These are phyloP conservation scores for Tuber aestivum DNA, from an alignment of 495 filamentous ascomycete species.

Conservation along the genomic window DNA sequence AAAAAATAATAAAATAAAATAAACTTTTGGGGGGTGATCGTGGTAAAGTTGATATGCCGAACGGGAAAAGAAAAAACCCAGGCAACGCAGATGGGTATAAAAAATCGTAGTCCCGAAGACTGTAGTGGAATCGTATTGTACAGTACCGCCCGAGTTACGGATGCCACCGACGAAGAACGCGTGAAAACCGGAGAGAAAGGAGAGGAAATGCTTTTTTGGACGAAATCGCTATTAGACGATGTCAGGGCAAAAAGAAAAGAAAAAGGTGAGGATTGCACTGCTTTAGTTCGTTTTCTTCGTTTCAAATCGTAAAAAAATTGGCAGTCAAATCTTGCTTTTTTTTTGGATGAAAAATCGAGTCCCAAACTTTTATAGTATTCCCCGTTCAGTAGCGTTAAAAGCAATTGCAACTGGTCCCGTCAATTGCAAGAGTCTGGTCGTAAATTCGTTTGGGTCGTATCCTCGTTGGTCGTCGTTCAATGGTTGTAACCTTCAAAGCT, in stretches of 20 bases:
- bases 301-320: slow-evolving; percentile 52
- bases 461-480: slow-evolving; percentile 42
- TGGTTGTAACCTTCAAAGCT: slow-evolving; percentile 34
- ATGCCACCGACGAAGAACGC: slow-evolving; percentile 1
- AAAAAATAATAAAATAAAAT: slow-evolving; percentile 34
- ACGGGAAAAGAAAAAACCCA: neutral
- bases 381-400: slow-evolving; percentile 1
- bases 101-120: slow-evolving; percentile 6
- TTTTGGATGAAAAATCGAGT: slow-evolving; percentile 1
- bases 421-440: slow-evolving; percentile 38
- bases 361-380: slow-evolving; percentile 1
- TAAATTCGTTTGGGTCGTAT: slow-evolving; percentile 41
- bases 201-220: neutral
- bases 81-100: slow-evolving; percentile 1
- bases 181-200: neutral
- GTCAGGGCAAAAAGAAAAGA: neutral
- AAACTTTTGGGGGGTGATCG: neutral
- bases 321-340: neutral
- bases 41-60: slow-evolving; percentile 1
- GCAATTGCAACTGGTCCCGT: slow-evolving; percentile 31
- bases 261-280: neutral
- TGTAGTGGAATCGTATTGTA: slow-evolving; percentile 3
- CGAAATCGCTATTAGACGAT: neutral
- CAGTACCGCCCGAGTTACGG: slow-evolving; percentile 3
- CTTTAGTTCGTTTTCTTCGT: slow-evolving; percentile 45